These are phyloP conservation scores for Penicillium olsonii DNA, from an alignment of 2,329 filamentous ascomycete genomes.

Conservation along the genomic window DNA sequence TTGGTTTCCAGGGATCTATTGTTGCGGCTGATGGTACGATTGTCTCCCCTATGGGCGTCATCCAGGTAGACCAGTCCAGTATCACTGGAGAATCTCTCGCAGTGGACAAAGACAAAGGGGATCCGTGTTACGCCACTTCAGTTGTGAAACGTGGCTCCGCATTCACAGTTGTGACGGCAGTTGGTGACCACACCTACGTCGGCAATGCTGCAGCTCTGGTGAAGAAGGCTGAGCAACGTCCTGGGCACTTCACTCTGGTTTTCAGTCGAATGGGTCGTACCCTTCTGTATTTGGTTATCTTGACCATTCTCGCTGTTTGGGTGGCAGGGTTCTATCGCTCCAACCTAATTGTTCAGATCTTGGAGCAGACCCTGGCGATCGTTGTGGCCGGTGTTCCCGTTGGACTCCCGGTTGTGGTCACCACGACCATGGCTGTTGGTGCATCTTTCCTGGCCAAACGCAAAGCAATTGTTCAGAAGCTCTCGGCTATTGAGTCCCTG, in stretches of 20 bases:
- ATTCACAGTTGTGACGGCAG: constrained; percentile 78
- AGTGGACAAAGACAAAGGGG: constrained; percentile 81
- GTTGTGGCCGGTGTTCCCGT: constrained; percentile 91
- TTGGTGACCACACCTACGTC: constrained; percentile 87
- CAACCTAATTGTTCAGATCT: constrained; percentile 74
- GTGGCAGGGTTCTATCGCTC: constrained; percentile 85
- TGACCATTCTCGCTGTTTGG: constrained; percentile 82
- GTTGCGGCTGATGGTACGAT: constrained; percentile 86
- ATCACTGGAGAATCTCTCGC: constrained; percentile 91
- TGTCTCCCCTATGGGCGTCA: constrained; percentile 78
- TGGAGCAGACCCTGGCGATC: constrained; percentile 83
- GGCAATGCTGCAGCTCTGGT: constrained; percentile 86
- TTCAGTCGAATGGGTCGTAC: constrained; percentile 83
- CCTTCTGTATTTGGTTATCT: constrained; percentile 75
- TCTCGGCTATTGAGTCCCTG: constrained; percentile 87
- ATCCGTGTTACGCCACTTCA: constrained; percentile 81
- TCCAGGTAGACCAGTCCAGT: constrained; percentile 89
- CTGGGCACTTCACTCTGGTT: constrained; percentile 88
- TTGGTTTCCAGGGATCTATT: constrained; percentile 66
- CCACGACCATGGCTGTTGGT: constrained; percentile 92
- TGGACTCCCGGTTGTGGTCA: constrained; percentile 89
- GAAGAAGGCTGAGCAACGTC: constrained; percentile 68
- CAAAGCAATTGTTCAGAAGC: constrained; percentile 90
- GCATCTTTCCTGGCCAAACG: constrained; percentile 89
- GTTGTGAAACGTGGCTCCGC: constrained; percentile 88